Conservation (phyloP, 306 rosid species). For the Abrus precatorius region DNA sequence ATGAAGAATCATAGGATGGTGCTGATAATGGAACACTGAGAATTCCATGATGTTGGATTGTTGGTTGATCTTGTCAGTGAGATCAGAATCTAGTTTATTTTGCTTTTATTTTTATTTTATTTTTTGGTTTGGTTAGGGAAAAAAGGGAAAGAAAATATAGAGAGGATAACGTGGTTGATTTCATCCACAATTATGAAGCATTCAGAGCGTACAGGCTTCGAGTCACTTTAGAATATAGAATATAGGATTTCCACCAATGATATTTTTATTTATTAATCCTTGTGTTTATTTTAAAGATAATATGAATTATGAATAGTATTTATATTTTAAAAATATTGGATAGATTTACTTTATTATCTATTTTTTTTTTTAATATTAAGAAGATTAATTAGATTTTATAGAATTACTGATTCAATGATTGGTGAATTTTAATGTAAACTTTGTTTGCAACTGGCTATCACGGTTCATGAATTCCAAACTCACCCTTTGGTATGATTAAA, state of each 20-base stretch:
- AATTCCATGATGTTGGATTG: constrained; percentile 61
- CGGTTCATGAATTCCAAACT: no score
- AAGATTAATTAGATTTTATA: no score
- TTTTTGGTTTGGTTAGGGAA: constrained; percentile 28
- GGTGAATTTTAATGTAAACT: no score
- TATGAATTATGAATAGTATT: no score
- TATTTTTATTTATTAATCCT: not conserved
- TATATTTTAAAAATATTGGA: no score
- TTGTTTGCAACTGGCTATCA: no score
- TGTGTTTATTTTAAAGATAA: no score
- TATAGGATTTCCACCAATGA: not conserved
- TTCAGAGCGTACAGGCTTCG: constrained; percentile 16
- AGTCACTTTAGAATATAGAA: not conserved
- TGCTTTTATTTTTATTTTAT: not conserved
- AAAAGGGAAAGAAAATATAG: constrained; percentile 33
- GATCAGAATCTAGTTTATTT: constrained; percentile 34
- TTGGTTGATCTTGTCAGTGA: constrained; percentile 41
- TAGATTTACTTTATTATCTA: no score
- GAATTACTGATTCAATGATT: no score
- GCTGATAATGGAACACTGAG: constrained; percentile 62
- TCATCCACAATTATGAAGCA: constrained; percentile 72
- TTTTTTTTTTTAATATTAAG: no score
- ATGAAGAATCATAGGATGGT: constrained; percentile 55
- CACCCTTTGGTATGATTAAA: no score
- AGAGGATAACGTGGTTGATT: constrained; percentile 65